phyloP scores from a whole-genome alignment of 2,329 filamentous ascomycete genomes.

The Alternaria brassicae region DNA sequence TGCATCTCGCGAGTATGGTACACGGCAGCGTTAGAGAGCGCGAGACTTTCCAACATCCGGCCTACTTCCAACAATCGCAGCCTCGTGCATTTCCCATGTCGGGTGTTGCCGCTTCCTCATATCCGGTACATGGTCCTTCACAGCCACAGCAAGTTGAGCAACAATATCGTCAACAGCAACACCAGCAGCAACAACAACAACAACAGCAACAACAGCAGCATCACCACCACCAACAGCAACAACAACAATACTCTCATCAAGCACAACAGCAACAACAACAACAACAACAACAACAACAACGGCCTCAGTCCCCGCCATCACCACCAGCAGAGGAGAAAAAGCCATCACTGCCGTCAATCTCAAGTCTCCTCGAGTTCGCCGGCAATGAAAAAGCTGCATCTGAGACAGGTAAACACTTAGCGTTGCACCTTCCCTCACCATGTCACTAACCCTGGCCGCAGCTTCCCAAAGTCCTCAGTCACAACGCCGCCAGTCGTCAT shows the following conservation, averaged over 20 bases:
- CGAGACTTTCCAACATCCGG: slow-evolving; percentile 45
- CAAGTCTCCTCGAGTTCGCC: slow-evolving; percentile 82
- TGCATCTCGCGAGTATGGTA: slow-evolving; percentile 55
- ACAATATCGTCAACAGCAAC: slow-evolving; percentile 53
- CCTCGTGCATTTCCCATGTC: slow-evolving; percentile 36
- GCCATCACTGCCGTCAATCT: slow-evolving; percentile 92
- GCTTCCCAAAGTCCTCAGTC: slow-evolving; percentile 47
- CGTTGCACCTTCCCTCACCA: background rate
- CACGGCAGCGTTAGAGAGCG: slow-evolving; percentile 52
- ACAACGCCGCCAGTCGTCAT: slow-evolving; percentile 39
- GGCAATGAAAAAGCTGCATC: slow-evolving; percentile 69
- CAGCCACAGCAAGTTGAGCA: slow-evolving; percentile 34
- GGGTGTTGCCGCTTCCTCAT: slow-evolving; percentile 26
- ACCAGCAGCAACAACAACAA: slow-evolving; percentile 45
- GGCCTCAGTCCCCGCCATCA: slow-evolving; percentile 72
- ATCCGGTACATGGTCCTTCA: slow-evolving; percentile 15
- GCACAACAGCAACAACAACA: slow-evolving; percentile 36
- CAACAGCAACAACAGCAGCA: slow-evolving; percentile 54
- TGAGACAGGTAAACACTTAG: slow-evolving; percentile 44
- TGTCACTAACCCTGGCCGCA: slow-evolving; percentile 30
- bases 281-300: slow-evolving; percentile 40
- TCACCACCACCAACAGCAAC: slow-evolving; percentile 33
- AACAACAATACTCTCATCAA: slow-evolving; percentile 24
- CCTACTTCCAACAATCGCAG: slow-evolving; percentile 49
- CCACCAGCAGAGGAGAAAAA: slow-evolving; percentile 79